Conservation (phyloP, 2,329 filamentous ascomycete species). For the Penicillium sp. region DNA sequence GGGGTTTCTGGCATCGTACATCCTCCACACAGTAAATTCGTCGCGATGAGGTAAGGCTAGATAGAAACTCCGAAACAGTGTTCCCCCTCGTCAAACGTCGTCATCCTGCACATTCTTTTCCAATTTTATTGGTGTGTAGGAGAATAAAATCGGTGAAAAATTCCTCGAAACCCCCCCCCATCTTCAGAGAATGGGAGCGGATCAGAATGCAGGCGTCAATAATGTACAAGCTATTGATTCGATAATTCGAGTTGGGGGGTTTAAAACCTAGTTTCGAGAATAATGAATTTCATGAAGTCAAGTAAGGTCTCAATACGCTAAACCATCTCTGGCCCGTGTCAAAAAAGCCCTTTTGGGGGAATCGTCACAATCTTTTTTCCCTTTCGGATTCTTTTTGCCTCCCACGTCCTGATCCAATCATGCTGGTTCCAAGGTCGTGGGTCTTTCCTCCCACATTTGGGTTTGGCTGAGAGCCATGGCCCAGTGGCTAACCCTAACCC, state of each 20-base stretch:
- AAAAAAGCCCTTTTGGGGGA: not conserved
- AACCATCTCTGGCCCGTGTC: slow-evolving; percentile 22
- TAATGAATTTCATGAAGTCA: not conserved
- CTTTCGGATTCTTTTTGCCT: slow-evolving; percentile 5
- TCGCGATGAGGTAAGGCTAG: slow-evolving; percentile 7
- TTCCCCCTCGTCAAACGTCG: not conserved
- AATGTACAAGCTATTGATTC: slow-evolving; percentile 18
- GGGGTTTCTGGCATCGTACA: not conserved
- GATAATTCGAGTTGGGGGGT: slow-evolving; percentile 8
- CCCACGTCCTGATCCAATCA: slow-evolving; percentile 9
- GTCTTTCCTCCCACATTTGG: slow-evolving; percentile 15
- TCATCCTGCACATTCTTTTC: slow-evolving; percentile 17
- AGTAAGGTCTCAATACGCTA: slow-evolving; percentile 26
- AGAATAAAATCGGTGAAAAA: not conserved
- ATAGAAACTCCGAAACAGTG: not conserved
- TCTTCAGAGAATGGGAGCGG: slow-evolving; percentile 3
- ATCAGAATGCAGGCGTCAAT: slow-evolving; percentile 19
- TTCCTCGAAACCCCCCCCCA: not conserved
- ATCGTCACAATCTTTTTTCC: slow-evolving; percentile 10
- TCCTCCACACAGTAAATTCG: slow-evolving; percentile 12
- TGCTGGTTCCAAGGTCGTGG: slow-evolving; percentile 9
- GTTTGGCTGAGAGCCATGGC: slow-evolving; percentile 12
- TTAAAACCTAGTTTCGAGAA: not conserved
- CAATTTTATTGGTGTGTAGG: not conserved
- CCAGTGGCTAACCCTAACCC: slow-evolving; percentile 7